Evolutionary conservation across 1,139 yeast species (phyloP), one percentile per base, ranked within the genome.

Genomic region (Kodamaea suecica): DNA sequence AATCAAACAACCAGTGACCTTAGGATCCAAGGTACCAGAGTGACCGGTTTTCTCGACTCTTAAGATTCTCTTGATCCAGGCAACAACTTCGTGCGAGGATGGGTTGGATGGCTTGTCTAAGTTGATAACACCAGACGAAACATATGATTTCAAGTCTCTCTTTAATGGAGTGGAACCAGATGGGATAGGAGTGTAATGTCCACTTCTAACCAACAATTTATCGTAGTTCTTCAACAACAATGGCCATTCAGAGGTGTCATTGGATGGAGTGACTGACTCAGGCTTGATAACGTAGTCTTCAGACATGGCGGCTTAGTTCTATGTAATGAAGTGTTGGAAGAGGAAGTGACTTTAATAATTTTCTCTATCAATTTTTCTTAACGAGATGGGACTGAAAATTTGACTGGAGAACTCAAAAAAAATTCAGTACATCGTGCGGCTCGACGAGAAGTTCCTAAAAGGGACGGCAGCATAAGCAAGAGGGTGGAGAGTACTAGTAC

Each of bases 11-110:
- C 95, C 95, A 39, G 98, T 92, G 55, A 92, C 98, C 68, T 92
- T 92, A 47, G 98, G 98, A 74, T 92, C 98, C 62, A 92, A 78
- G 46, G 98, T 92, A 70, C 98, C 98, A 38, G 96, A 86, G 69
- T 92, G 98, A 69, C 98, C 98, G 42, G 98, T 92, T 67, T 92
- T 92, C 66, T 92, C 97, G 43, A 83, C 84, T 63, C 97, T 81
- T 56, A 92, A 74, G 53, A 92, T 92, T 65, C 97, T 78, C 72
- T 92, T 92, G 57, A 92, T 82, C 98, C 98, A 92, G 24, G 98
- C 98, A 52, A 92, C 98, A 58, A 92, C 98, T 70, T 92, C 97
- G 70, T 90, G 97, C 37, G 96, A 86, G 35, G 95, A 85, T 50
- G 98, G 98, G 65, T 92, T 92, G 24, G 95, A 84, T 50, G 98